Conservation (phyloP, 2,329 filamentous ascomycete species). For the Pyricularia sp. region DNA sequence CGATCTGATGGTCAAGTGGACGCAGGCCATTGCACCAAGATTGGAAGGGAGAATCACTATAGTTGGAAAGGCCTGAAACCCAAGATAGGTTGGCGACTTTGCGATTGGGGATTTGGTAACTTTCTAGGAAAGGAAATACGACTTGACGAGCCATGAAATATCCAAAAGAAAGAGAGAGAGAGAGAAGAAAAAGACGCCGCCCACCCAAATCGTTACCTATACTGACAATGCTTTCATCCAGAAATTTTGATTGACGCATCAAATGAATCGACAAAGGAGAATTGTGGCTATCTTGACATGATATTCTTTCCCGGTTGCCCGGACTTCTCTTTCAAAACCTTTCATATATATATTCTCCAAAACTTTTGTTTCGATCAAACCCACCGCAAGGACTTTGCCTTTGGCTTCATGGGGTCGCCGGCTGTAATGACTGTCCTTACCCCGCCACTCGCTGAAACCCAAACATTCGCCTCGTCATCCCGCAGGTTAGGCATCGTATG, state of each 20-base stretch:
- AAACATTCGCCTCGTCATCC: not conserved
- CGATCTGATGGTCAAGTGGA: conserved; percentile 64
- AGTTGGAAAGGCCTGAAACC: conserved; percentile 14
- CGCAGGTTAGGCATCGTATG: not conserved
- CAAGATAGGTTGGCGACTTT: not conserved
- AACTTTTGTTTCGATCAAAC: not conserved
- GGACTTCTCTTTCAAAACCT: not conserved
- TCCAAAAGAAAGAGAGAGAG: too few species aligned
- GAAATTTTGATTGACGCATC: not conserved
- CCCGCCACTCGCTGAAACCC: not conserved
- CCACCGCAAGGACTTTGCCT: not conserved
- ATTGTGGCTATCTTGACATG: not conserved
- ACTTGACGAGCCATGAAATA: not conserved
- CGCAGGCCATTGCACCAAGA: conserved; percentile 66
- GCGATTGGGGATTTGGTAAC: not conserved
- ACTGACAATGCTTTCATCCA: not conserved
- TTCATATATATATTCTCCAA: not conserved
- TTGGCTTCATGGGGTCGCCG: not conserved
- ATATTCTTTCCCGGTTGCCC: not conserved
- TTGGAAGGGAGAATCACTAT: conserved; percentile 66
- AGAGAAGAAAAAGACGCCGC: not conserved
- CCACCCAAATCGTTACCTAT: not conserved
- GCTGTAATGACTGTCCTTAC: not conserved
- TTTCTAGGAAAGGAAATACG: not conserved
- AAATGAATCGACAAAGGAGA: not conserved